Percentiles rank a stretch among this genome's conserved stretches.
These are phyloP conservation scores for Aspergillus asperescens DNA, from an alignment of 495 filamentous ascomycete species.

Conservation along the genomic window DNA sequence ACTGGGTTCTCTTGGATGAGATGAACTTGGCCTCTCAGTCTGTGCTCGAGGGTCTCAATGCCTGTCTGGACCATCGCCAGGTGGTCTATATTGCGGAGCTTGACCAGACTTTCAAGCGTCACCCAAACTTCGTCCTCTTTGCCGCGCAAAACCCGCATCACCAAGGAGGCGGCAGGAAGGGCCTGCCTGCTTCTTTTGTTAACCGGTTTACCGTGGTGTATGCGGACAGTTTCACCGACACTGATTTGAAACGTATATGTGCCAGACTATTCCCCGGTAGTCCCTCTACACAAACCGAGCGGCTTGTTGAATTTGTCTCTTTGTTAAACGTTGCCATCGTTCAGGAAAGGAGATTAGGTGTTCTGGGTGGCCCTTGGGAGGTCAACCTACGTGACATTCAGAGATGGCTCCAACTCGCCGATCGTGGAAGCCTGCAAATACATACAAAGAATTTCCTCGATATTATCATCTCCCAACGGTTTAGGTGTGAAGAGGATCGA, in stretches of 20 bases:
- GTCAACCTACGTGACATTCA: conserved; percentile 92
- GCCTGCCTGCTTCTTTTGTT: conserved; percentile 90
- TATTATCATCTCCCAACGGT: conserved; percentile 82
- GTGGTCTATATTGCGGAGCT: conserved; percentile 94
- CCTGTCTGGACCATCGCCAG: conserved; percentile 94
- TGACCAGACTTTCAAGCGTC: conserved; percentile 83
- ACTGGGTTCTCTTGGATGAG: conserved; percentile 96
- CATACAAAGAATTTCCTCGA: conserved; percentile 67
- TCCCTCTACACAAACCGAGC: conserved; percentile 48
- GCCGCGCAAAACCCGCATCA: conserved; percentile 97
- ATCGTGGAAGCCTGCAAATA: conserved; percentile 42
- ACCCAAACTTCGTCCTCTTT: conserved; percentile 86
- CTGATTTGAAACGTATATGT: conserved; percentile 80
- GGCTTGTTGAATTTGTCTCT: conserved; percentile 76
- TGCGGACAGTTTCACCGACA: conserved; percentile 75
- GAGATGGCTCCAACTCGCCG: conserved; percentile 76
- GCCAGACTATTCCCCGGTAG: conserved; percentile 65
- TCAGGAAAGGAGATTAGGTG: conserved; percentile 59
- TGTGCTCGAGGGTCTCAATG: conserved; percentile 93
- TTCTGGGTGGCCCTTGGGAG: conserved; percentile 90
- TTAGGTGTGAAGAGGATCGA: conserved; percentile 66
- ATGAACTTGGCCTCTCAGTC: conserved; percentile 99
- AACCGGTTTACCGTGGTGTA: conserved; percentile 98
- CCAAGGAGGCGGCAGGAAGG: conserved; percentile 93
- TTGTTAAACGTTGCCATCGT: conserved; percentile 65